A percentile compares a stretch with the other conserved stretches of the same genome.
These are phyloP conservation scores for Taxillus chinensis DNA, from an alignment of 164 flowering plant genomes.

Conservation along the genomic window DNA sequence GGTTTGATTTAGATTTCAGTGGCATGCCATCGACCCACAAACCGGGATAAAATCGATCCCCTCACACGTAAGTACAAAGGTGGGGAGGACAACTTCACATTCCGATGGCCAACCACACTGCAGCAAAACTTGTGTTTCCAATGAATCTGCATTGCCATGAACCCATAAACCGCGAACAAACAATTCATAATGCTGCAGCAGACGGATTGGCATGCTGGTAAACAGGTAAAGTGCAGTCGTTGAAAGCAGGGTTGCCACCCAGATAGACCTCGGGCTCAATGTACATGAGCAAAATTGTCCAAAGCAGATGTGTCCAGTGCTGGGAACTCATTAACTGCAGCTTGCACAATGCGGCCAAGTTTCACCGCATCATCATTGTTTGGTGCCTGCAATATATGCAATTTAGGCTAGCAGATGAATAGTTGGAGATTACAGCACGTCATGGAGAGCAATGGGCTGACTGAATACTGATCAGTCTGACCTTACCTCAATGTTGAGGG, in stretches of 20 bases:
- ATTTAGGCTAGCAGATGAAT: neutral
- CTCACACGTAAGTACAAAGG: no score
- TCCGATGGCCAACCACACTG: no score
- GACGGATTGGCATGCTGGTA: no score
- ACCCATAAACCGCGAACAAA: no score
- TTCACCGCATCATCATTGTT: conserved; percentile 68
- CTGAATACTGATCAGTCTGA: neutral
- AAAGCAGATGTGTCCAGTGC: conserved; percentile 76
- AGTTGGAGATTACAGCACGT: neutral
- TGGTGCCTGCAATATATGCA: conserved; percentile 43
- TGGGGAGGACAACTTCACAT: no score
- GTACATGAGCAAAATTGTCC: conserved; percentile 42
- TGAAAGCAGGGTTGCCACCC: neutral
- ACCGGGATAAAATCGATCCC: no score
- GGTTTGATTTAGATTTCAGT: no score
- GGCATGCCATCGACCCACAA: no score
- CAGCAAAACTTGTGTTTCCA: no score
- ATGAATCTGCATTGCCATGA: no score
- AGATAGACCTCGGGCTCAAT: conserved; percentile 1
- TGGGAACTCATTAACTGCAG: conserved; percentile 56
- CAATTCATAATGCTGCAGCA: no score
- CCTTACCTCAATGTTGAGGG: conserved; percentile 91
- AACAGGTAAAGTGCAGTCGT: no score
- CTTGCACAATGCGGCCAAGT: conserved; percentile 66
- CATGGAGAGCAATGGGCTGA: neutral